These are phyloP conservation scores for Tolypocladium inflatum DNA, from an alignment of 2,329 filamentous ascomycete species.

Conservation along the genomic window DNA sequence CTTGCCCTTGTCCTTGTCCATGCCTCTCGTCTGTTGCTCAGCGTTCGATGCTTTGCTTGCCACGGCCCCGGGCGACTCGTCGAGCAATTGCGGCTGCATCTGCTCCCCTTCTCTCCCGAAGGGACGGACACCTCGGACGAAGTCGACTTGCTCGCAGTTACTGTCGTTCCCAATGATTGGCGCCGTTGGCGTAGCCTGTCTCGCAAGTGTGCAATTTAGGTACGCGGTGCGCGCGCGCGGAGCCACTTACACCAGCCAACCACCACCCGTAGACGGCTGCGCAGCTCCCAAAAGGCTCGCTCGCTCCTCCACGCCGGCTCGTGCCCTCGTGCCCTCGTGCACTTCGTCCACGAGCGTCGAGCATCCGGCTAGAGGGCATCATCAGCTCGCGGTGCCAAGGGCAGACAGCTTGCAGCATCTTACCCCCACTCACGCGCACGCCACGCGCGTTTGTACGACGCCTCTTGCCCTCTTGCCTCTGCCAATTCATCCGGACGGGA, in stretches of 20 bases:
- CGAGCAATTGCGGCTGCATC: not conserved
- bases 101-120: not conserved
- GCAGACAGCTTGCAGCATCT: not conserved
- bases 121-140: too few relatives aligned
- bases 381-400: not conserved
- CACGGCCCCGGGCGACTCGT: not conserved
- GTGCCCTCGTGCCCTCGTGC: not conserved
- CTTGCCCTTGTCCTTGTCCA: not conserved
- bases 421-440: not conserved
- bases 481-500: not conserved
- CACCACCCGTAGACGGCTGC: not conserved
- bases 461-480: too few relatives aligned
- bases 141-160: too few relatives aligned
- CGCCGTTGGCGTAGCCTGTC: not conserved
- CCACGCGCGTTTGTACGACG: too few relatives aligned
- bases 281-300: too few relatives aligned
- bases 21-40: not conserved
- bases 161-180: not conserved
- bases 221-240: too few relatives aligned
- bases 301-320: not conserved
- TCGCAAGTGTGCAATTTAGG: too few relatives aligned
- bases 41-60: not conserved
- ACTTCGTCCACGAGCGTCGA: not conserved
- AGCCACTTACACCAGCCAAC: not conserved
- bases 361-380: not conserved